Conservation (phyloP, 805 yeast species). For the Spathaspora sp. region DNA sequence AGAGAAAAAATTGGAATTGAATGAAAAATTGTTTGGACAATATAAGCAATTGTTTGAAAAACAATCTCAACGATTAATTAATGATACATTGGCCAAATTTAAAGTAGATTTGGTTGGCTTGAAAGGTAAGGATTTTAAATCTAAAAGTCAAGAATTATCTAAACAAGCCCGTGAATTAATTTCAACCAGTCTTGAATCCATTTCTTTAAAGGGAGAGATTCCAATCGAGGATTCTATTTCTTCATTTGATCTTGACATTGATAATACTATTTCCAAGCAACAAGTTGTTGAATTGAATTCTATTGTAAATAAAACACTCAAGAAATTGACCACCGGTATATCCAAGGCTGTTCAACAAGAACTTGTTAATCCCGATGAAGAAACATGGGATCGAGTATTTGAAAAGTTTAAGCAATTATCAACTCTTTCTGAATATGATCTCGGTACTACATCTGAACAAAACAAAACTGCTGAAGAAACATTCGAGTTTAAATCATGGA, state of each 20-base stretch:
- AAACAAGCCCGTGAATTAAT: background rate
- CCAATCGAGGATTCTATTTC: conserved; percentile 17
- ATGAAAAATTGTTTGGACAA: conserved; percentile 32
- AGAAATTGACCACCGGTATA: conserved; percentile 43
- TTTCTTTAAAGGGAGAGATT: conserved; percentile 26
- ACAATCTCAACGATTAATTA: conserved; percentile 16
- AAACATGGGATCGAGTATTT: conserved; percentile 61
- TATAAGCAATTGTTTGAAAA: conserved; percentile 36
- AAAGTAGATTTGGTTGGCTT: conserved; percentile 8
- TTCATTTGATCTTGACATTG: conserved; percentile 33
- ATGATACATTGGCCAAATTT: conserved; percentile 12
- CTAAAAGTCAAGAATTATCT: conserved; percentile 5
- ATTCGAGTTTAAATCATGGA: conserved; percentile 63
- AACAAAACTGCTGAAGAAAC: conserved; percentile 39
- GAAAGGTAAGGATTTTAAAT: conserved; percentile 7
- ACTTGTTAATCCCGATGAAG: conserved; percentile 46
- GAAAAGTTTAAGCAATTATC: conserved; percentile 32
- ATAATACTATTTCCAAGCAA: conserved; percentile 34
- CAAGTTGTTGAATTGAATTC: conserved; percentile 30
- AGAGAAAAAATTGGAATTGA: conserved; percentile 53
- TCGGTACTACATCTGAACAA: conserved; percentile 51
- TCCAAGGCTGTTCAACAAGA: conserved; percentile 49
- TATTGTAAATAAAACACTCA: conserved; percentile 37
- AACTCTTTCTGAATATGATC: conserved; percentile 37
- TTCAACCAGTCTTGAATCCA: conserved; percentile 6